Evolutionary conservation across 2,329 filamentous ascomycete species (phyloP).

Genomic region (Herpomyces periplanetae): DNA sequence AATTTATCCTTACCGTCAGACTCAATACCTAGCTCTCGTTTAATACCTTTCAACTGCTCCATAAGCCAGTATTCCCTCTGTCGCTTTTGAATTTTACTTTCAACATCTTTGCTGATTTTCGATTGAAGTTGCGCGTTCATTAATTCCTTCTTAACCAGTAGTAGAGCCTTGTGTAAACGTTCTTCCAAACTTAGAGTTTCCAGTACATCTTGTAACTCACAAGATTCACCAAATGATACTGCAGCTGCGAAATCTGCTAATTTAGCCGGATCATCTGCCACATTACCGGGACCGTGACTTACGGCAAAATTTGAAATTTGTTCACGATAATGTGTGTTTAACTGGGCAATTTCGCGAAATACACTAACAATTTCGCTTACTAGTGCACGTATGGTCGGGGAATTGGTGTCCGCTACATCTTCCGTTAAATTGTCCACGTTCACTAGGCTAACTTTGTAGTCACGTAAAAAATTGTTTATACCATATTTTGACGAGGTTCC

Average conservation of each 20-base stretch:
- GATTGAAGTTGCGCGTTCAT: constrained; percentile 92
- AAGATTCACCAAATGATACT: constrained; percentile 66
- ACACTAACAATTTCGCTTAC: constrained; percentile 96
- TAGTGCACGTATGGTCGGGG: constrained; percentile 50
- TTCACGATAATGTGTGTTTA: constrained; percentile 81
- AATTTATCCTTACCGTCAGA: constrained; percentile 94
- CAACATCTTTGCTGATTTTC: constrained; percentile 91
- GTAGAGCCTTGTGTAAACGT: constrained; percentile 53
- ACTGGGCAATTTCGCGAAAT: constrained; percentile 74
- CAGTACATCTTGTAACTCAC: constrained; percentile 66
- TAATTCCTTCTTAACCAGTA: constrained; percentile 82
- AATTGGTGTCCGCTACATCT: constrained; percentile 61
- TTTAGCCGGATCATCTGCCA: constrained; percentile 74
- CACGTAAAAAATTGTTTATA: constrained; percentile 57
- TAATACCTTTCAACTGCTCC: constrained; percentile 98
- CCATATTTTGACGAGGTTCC: constrained; percentile 23
- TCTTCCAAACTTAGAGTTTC: constrained; percentile 66
- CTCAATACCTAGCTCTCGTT: constrained; percentile 71
- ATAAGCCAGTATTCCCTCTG: constrained; percentile 94
- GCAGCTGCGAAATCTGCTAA: constrained; percentile 87
- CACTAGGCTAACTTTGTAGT: constrained; percentile 66
- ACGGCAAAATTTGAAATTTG: constrained; percentile 92
- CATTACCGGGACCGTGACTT: constrained; percentile 71
- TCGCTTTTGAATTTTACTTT: constrained; percentile 81
- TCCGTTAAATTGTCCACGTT: constrained; percentile 77